Conservation (phyloP, 1,284 basidiomycete species). For the Melampsora occidentalis region DNA sequence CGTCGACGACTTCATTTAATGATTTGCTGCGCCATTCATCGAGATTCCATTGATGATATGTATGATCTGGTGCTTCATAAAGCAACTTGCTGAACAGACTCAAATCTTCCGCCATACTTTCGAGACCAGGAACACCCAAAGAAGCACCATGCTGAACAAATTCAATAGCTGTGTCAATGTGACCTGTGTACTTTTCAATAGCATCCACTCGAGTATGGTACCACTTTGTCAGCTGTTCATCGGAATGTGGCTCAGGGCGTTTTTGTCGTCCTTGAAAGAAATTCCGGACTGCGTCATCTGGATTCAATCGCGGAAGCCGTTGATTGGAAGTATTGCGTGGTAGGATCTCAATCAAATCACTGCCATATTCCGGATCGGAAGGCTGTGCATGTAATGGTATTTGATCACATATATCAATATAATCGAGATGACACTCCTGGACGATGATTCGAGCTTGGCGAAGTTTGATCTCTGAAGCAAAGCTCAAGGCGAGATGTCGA, state of each 20-base stretch:
- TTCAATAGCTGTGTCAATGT: slow-evolving; percentile 73
- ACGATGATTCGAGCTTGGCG: not conserved
- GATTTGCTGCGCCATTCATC: slow-evolving; percentile 67
- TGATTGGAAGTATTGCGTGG: slow-evolving; percentile 10
- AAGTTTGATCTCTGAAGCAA: slow-evolving; percentile 37
- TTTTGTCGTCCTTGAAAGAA: not conserved
- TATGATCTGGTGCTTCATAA: slow-evolving; percentile 67
- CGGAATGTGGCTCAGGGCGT: slow-evolving; percentile 37
- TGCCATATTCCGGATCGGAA: slow-evolving; percentile 31
- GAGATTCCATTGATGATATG: slow-evolving; percentile 64
- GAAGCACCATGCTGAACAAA: slow-evolving; percentile 80
- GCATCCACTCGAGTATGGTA: slow-evolving; percentile 66
- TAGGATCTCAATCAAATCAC: slow-evolving; percentile 35
- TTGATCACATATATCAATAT: slow-evolving; percentile 12
- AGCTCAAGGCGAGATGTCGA: slow-evolving; percentile 18
- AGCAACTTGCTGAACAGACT: slow-evolving; percentile 76
- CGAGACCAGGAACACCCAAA: slow-evolving; percentile 71
- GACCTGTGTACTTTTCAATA: slow-evolving; percentile 67
- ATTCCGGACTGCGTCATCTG: not conserved
- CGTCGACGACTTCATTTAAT: slow-evolving; percentile 65
- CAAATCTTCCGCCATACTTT: slow-evolving; percentile 82
- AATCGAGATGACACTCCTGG: slow-evolving; percentile 7
- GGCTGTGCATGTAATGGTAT: slow-evolving; percentile 41
- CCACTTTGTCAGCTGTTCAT: slow-evolving; percentile 65
- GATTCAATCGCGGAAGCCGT: not conserved